phyloP scores from a whole-genome alignment of 768 basidiomycete species.

The Pulveroboletus sp. region DNA sequence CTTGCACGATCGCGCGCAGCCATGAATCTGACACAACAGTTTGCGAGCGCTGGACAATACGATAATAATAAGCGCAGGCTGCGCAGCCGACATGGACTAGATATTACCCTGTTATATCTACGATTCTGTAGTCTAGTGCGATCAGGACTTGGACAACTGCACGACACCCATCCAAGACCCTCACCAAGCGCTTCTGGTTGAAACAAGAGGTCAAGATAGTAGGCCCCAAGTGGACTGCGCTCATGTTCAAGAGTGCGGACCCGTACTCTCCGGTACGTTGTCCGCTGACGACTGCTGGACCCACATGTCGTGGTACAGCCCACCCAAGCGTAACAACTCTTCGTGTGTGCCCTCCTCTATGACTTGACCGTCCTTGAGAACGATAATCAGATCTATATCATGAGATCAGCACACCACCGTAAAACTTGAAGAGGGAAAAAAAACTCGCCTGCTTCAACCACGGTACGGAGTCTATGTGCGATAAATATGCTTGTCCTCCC shows the following conservation, averaged over 20 bases:
- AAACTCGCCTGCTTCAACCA: slow-evolving; percentile 80
- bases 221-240: not conserved
- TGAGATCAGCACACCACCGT: not conserved
- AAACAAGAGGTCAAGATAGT: not conserved
- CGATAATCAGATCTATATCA: slow-evolving; percentile 80
- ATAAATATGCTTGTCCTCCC: slow-evolving; percentile 94
- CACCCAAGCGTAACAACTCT: slow-evolving; percentile 66
- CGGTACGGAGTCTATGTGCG: slow-evolving; percentile 86
- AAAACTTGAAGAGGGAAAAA: not conserved
- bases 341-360: slow-evolving; percentile 94
- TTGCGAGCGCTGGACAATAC: too few species aligned
- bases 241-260: slow-evolving; percentile 2
- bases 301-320: slow-evolving; percentile 84
- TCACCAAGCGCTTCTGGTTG: not conserved
- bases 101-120: too few species aligned
- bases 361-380: slow-evolving; percentile 86
- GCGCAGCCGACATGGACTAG: too few species aligned
- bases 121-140: too few species aligned
- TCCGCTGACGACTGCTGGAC: slow-evolving; percentile 58
- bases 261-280: slow-evolving; percentile 14
- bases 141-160: not conserved
- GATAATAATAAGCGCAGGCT: too few species aligned
- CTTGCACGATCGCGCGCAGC: too few species aligned
- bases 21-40: too few species aligned
- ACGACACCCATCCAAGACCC: not conserved